These are phyloP conservation scores for Thymus quinquecostatus DNA, from an alignment of 257 asterid species.

Conservation along the genomic window DNA sequence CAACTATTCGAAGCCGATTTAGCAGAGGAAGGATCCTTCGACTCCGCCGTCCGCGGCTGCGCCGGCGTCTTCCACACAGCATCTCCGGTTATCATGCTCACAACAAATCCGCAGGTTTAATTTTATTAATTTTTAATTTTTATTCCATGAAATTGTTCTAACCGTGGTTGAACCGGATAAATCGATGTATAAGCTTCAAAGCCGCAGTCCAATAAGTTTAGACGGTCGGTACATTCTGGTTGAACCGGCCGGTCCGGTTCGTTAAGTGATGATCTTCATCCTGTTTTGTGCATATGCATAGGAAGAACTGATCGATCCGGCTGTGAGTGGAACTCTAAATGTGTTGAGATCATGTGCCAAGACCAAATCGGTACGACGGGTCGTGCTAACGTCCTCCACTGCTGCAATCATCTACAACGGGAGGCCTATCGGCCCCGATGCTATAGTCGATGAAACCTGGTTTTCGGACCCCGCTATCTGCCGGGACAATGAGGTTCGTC, in stretches of 20 bases:
- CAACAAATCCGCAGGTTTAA: slow-evolving; percentile 35
- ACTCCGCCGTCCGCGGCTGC: slow-evolving; percentile 52
- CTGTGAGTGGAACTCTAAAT: slow-evolving; percentile 28
- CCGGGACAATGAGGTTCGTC: not conserved
- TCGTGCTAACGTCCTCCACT: slow-evolving; percentile 59
- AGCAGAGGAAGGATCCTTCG: slow-evolving; percentile 53
- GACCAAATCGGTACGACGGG: slow-evolving; percentile 45
- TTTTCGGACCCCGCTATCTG: slow-evolving; percentile 37
- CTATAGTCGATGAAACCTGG: slow-evolving; percentile 56
- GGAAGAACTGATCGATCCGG: not conserved
- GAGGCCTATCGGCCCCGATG: slow-evolving; percentile 27
- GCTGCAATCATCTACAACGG: slow-evolving; percentile 37
- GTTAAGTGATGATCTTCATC: no score
- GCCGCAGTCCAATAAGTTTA: no score
- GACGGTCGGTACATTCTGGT: no score
- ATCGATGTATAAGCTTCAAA: no score
- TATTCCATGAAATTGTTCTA: no score
- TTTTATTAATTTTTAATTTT: no score
- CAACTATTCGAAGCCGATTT: slow-evolving; percentile 47
- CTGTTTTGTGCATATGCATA: not conserved
- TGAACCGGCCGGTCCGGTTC: no score
- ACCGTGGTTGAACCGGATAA: no score
- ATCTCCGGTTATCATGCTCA: slow-evolving; percentile 41
- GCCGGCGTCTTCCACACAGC: slow-evolving; percentile 60
- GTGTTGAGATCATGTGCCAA: slow-evolving; percentile 50